Percentiles rank a stretch among this genome's conserved stretches.
Conservation (phyloP, 306 rosid species). For the Cyclanthera cordifolia region DNA sequence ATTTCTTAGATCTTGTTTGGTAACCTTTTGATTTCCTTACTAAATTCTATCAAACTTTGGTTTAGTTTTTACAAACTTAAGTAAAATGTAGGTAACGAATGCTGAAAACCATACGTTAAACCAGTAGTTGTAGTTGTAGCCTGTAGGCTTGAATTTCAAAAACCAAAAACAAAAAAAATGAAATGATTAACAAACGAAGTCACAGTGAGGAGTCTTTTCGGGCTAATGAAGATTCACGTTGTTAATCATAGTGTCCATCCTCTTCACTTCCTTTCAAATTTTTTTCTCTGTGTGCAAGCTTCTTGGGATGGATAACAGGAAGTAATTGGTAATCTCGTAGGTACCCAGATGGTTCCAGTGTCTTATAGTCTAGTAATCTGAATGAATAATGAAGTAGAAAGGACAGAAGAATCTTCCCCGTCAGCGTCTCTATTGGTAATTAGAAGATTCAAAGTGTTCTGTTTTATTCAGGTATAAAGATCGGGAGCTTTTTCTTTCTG, state of each 20-base stretch:
- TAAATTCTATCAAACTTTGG: too few relatives aligned
- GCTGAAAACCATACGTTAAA: too few relatives aligned
- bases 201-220: not conserved
- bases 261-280: not conserved
- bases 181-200: too few relatives aligned
- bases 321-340: not conserved
- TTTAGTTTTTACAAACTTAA: too few relatives aligned
- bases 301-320: not conserved
- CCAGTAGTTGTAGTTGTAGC: too few relatives aligned
- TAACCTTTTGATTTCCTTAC: too few relatives aligned
- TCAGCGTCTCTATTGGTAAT: not conserved
- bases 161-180: too few relatives aligned
- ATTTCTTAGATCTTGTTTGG: too few relatives aligned
- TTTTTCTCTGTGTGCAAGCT: not conserved
- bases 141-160: too few relatives aligned
- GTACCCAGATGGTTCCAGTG: slow-evolving; percentile 8
- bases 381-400: not conserved
- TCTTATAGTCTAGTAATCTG: not conserved
- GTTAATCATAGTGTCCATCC: not conserved
- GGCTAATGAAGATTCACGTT: not conserved
- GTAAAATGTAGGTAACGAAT: too few relatives aligned
- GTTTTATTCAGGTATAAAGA: slow-evolving; percentile 2
- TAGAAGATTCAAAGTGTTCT: not conserved
- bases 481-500: not conserved
- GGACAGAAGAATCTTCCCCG: not conserved